Base-by-base conservation (phyloP, 805 yeast species). In the Metschnikowia vanudenii region DNA sequence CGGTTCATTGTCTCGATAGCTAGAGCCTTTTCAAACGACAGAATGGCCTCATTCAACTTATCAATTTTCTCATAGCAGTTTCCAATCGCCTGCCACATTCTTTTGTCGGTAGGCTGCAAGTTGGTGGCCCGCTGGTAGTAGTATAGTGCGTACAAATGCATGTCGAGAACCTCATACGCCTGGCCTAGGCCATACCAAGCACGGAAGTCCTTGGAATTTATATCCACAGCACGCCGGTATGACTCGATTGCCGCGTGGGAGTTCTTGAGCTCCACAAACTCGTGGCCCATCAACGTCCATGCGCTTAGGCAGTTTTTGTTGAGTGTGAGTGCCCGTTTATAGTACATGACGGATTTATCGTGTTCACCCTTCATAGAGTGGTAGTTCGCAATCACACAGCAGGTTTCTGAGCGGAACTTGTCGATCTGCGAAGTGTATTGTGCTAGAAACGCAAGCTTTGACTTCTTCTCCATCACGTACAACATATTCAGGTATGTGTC, bases 171-270 rank as follows among this genome's bases (percentile, higher is more conserved):
- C 64, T 94, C 99, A 62, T 94, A 94, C 1, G 98, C 98, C 66
- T 94, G 98, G 0, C 99, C 99, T 43, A 94, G 72, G 1, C 99
- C 99, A 64, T 92, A 94, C 99, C 99, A 94, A 0, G 98, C 98
- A 42, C 96, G 74, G 63, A 87, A 95, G 62, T 94, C 99, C 59
- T 86, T 84, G 37, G 82, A 78, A 59, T 88, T 88, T 2, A 91
- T 84, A 61, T 90, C 97, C 1, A 91, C 92, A 0, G 98, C 99
- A 37, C 96, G 71, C 54, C 98, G 71, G 62, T 94, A 94, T 48
- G 95, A 83, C 69, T 92, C 97, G 45, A 94, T 94, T 1, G 99
- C 99, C 1, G 98, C 98, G 65, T 94, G 96, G 1, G 96, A 85
- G 67, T 94, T 94, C 60, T 92, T 91, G 57, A 94, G 75, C 63